Base-by-base conservation (phyloP, 2,329 filamentous ascomycete genomes). In the Aspergillus versicolor region DNA sequence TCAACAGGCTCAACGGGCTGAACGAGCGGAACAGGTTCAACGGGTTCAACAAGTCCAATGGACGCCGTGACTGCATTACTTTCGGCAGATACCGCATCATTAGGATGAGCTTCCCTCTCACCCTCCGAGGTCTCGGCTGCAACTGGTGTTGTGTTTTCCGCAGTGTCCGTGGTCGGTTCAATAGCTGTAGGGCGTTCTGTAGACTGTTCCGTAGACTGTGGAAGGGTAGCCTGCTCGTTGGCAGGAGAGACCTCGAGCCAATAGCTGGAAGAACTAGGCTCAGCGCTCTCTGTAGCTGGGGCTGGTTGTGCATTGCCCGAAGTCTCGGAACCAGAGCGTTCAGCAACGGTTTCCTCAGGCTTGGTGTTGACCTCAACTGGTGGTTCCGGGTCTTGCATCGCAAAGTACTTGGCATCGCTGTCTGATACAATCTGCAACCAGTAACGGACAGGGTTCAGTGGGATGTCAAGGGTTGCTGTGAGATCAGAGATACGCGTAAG, bases 351-450 rank as follows among this genome's bases (percentile, higher is more conserved):
- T 38, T 70, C 68, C 38, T 73, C 70, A 12, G 61, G 57, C 53
- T 74, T 73, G 51, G 71, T 63, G 37, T 69, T 67, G 2, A 61
- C 58, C 17, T 61, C 55, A 13, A 61, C 54, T 9, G 50, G 45
- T 9, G 64, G 58, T 5, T 61, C 63, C 3, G 72, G 73, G 51
- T 76, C 73, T 3, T 67, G 66, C 46, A 75, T 70, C 34, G 70
- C 70, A 48, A 73, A 75, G 51, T 67, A 67, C 47, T 71, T 70
- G 47, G 72, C 70, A 56, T 74, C 72, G 27, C 63, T 69, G 52
- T 73, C 73, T 2, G 74, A 73, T 4, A 77, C 66, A 3, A 71
- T 56, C 45, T 77, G 69, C 63, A 74, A 68, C 74, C 74, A 77
- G 45, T 76, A 72, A 30, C 73, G 70, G 37, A 71, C 62, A 13